Conservation (phyloP, 2,329 filamentous ascomycete genomes). For the Verticillium dahliae region DNA sequence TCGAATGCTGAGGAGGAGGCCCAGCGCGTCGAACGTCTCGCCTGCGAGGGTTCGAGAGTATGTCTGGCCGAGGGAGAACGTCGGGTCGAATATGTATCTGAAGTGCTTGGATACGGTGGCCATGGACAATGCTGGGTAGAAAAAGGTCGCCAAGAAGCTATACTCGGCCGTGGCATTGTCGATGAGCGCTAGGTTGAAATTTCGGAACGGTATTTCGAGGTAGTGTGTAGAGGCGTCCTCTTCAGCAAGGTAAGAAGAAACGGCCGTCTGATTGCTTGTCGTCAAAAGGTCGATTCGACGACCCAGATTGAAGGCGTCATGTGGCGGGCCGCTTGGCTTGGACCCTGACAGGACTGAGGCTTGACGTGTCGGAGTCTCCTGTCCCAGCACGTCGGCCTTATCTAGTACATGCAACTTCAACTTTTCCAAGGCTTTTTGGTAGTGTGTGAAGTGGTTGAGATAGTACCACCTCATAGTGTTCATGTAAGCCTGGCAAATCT, state of each 20-base stretch:
- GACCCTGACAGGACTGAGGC: conserved; percentile 48
- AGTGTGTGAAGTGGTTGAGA: conserved; percentile 81
- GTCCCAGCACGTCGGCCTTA: conserved; percentile 74
- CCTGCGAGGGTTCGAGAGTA: conserved; percentile 72
- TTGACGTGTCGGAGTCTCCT: conserved; percentile 66
- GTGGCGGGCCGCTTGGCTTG: conserved; percentile 50
- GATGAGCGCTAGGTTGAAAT: conserved; percentile 88
- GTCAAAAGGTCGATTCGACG: conserved; percentile 78
- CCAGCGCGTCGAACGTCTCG: conserved; percentile 75
- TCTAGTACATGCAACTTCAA: conserved; percentile 79
- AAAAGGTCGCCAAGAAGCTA: conserved; percentile 86
- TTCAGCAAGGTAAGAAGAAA: conserved; percentile 85
- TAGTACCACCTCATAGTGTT: conserved; percentile 99
- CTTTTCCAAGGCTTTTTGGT: conserved; percentile 76
- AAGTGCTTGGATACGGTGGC: conserved; percentile 78
- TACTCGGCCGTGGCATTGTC: conserved; percentile 96
- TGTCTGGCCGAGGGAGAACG: conserved; percentile 73
- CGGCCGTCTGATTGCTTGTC: conserved; percentile 63
- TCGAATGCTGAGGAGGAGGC: conserved; percentile 83
- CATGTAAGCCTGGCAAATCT: conserved; percentile 89
- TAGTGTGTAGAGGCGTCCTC: conserved; percentile 83
- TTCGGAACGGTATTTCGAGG: conserved; percentile 82
- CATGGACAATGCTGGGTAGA: conserved; percentile 69
- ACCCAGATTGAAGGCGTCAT: conserved; percentile 86
- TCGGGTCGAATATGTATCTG: conserved; percentile 80